Percentiles rank a stretch among this genome's conserved stretches.
Conservation (phyloP, 208 protist genomes). For the Angomonas ambiguus region DNA sequence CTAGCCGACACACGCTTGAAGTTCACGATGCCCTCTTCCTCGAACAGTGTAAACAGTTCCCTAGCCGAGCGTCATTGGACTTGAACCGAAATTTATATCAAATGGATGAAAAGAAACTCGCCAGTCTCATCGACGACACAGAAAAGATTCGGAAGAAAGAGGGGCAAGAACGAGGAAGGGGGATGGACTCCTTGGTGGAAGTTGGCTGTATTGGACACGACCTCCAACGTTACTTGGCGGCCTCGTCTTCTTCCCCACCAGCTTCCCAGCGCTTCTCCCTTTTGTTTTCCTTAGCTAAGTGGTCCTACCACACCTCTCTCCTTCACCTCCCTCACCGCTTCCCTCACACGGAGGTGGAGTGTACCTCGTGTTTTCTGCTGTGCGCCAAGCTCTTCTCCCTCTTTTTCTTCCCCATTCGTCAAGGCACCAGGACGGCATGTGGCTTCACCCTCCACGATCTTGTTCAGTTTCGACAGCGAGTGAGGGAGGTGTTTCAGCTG, state of each 20-base stretch:
- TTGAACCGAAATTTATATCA: no score
- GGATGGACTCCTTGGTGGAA: conserved; percentile 1
- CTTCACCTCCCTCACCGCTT: background rate
- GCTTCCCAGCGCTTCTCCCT: background rate
- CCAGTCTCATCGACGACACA: background rate
- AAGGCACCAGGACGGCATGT: no score
- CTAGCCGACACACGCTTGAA: no score
- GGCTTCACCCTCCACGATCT: background rate
- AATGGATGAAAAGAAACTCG: background rate
- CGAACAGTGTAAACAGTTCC: no score
- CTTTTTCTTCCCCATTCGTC: conserved; percentile 1
- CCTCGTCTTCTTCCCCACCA: no score
- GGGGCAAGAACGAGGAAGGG: no score
- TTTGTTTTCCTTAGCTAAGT: background rate
- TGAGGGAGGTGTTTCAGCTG: background rate
- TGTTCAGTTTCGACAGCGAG: background rate
- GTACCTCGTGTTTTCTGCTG: background rate
- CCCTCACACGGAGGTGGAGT: background rate
- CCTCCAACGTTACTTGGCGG: no score
- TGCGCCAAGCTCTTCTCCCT: background rate
- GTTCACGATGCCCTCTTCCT: no score
- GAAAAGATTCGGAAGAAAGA: background rate
- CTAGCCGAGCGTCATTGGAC: no score
- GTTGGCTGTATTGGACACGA: background rate
- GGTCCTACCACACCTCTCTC: background rate